Evolutionary conservation across 2,329 filamentous ascomycete genomes (phyloP).

Genomic region (Cercospora citrullina): DNA sequence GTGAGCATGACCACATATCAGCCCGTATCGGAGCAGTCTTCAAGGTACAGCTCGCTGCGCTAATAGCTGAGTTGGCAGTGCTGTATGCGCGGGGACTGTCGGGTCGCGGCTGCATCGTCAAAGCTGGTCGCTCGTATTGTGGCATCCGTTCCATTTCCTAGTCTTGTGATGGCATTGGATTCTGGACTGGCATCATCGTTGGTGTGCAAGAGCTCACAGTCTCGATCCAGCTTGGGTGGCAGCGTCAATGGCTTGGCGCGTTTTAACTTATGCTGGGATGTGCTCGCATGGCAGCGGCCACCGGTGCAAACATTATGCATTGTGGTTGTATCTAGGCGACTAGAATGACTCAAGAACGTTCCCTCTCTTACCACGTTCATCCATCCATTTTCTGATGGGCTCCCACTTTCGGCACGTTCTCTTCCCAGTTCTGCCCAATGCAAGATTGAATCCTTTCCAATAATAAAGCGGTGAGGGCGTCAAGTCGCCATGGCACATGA

Average conservation of each 20-base stretch:
- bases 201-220: background rate
- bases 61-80: background rate
- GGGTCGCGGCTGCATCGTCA: background rate
- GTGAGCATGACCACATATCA: background rate
- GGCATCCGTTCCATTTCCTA: background rate
- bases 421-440: constrained; percentile 20
- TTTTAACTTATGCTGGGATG: background rate
- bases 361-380: constrained; percentile 16
- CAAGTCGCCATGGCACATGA: constrained; percentile 28
- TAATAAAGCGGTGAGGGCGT: constrained; percentile 23
- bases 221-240: background rate
- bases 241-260: background rate
- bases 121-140: background rate
- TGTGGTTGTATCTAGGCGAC: background rate
- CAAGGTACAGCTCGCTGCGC: background rate
- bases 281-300: background rate
- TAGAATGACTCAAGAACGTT: constrained; percentile 12
- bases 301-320: background rate
- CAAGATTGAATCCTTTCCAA: constrained; percentile 19
- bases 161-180: background rate
- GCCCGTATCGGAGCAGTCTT: background rate
- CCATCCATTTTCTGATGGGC: constrained; percentile 27
- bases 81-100: background rate
- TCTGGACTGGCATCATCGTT: background rate
- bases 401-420: constrained; percentile 26